phyloP scores from a whole-genome alignment of 179 eudicot genomes.

The Nepenthes alata region DNA sequence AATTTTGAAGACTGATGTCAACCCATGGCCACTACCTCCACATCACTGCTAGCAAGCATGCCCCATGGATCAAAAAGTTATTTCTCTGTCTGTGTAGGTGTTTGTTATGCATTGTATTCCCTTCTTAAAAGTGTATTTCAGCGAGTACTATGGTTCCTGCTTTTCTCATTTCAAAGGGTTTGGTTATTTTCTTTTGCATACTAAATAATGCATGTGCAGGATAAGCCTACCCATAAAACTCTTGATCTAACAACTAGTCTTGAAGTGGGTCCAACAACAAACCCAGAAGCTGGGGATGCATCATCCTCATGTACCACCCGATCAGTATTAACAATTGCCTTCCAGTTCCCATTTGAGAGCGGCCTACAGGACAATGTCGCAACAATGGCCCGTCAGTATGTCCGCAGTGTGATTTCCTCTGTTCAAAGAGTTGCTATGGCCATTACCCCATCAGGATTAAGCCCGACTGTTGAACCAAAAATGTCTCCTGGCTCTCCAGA shows the following conservation, averaged over 20 bases:
- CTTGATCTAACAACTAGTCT: constrained; percentile 31
- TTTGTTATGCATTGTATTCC: too few species aligned
- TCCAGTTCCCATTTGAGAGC: constrained; percentile 43
- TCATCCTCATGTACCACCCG: constrained; percentile 13
- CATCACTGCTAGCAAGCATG: too few species aligned
- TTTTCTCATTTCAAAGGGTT: too few species aligned
- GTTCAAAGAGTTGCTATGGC: constrained; percentile 44
- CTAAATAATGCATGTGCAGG: constrained; percentile 10
- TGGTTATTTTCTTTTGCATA: too few species aligned
- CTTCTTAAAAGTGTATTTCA: too few species aligned
- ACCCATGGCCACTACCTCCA: too few species aligned
- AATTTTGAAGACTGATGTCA: too few species aligned
- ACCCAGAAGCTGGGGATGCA: constrained; percentile 14
- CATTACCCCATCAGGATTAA: constrained; percentile 28
- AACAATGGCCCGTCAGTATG: constrained; percentile 38
- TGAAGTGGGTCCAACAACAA: constrained; percentile 30
- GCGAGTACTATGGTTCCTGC: too few species aligned
- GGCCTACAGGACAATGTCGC: constrained; percentile 40
- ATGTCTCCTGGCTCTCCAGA: constrained; percentile 36
- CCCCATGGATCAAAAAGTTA: too few species aligned
- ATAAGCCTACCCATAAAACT: constrained; percentile 20
- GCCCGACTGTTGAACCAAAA: constrained; percentile 24
- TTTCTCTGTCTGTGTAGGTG: too few species aligned
- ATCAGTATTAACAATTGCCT: constrained; percentile 34
- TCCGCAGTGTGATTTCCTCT: constrained; percentile 34